A percentile compares a stretch with the other conserved stretches of the same genome.
phyloP scores from a whole-genome alignment of 2,329 filamentous ascomycete species.

The Ophiostoma sp. region DNA sequence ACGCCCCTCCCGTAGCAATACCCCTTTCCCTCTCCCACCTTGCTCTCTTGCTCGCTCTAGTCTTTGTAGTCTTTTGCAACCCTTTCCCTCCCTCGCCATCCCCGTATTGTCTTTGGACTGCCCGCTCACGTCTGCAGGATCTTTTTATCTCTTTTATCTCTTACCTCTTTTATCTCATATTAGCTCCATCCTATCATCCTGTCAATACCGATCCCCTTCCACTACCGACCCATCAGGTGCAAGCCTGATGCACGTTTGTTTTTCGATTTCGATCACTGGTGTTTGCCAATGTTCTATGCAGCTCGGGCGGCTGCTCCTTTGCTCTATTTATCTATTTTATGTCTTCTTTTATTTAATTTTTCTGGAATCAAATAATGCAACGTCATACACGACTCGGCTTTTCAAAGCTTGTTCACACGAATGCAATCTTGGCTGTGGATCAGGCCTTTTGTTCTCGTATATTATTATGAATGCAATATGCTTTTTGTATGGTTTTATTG shows the following conservation, averaged over 20 bases:
- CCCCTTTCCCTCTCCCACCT: background rate
- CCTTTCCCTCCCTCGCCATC: background rate
- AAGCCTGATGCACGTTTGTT: slow-evolving; percentile 6
- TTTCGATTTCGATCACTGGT: slow-evolving; percentile 3
- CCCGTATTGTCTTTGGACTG: background rate
- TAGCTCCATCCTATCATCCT: background rate
- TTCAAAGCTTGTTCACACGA: slow-evolving; percentile 2
- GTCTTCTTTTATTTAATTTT: background rate
- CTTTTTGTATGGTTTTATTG: no score
- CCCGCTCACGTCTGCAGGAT: background rate
- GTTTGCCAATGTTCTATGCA: background rate
- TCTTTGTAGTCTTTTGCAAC: background rate
- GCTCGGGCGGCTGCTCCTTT: background rate
- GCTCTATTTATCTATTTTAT: background rate
- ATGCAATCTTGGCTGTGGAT: slow-evolving; percentile 10
- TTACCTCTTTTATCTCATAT: background rate
- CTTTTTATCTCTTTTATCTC: background rate
- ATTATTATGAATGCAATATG: background rate
- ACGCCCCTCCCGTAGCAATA: background rate
- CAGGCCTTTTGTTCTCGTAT: background rate
- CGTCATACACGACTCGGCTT: background rate
- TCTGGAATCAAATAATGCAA: background rate
- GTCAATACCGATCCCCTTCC: background rate
- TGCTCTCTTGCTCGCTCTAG: background rate
- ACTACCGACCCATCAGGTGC: background rate